These are phyloP conservation scores for Acer yangbiense DNA, from an alignment of 345 rosid species.

Conservation along the genomic window DNA sequence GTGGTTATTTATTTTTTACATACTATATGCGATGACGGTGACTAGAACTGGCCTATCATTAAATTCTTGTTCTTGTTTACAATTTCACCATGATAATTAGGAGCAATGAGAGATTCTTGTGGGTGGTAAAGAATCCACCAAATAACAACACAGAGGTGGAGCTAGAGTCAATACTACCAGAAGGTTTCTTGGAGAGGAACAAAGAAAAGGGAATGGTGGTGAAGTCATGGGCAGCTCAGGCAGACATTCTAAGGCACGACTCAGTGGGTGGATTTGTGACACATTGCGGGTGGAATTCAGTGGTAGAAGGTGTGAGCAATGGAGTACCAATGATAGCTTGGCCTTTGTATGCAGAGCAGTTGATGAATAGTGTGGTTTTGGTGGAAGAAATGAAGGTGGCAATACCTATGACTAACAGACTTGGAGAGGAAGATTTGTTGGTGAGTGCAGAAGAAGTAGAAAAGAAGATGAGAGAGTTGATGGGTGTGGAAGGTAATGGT, in stretches of 20 bases:
- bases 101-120: constrained; percentile 28
- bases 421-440: not conserved
- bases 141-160: not conserved
- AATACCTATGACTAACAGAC: not conserved
- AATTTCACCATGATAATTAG: not conserved
- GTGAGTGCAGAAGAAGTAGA: constrained; percentile 27
- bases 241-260: constrained; percentile 21
- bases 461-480: constrained; percentile 21
- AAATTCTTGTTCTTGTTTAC: no score
- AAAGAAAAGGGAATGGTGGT: constrained; percentile 25
- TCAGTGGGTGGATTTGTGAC: constrained; percentile 34
- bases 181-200: constrained; percentile 41
- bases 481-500: constrained; percentile 1
- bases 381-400: constrained; percentile 38
- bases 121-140: constrained; percentile 24
- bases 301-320: constrained; percentile 32
- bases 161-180: constrained; percentile 18
- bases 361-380: constrained; percentile 24
- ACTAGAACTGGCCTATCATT: no score
- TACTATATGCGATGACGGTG: no score
- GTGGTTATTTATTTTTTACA: no score
- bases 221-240: constrained; percentile 36
- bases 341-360: constrained; percentile 39
- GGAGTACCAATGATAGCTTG: constrained; percentile 41
- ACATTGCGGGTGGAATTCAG: constrained; percentile 40